These are phyloP conservation scores for Daucus carota DNA, from an alignment of 129 eudicot species.

Conservation along the genomic window DNA sequence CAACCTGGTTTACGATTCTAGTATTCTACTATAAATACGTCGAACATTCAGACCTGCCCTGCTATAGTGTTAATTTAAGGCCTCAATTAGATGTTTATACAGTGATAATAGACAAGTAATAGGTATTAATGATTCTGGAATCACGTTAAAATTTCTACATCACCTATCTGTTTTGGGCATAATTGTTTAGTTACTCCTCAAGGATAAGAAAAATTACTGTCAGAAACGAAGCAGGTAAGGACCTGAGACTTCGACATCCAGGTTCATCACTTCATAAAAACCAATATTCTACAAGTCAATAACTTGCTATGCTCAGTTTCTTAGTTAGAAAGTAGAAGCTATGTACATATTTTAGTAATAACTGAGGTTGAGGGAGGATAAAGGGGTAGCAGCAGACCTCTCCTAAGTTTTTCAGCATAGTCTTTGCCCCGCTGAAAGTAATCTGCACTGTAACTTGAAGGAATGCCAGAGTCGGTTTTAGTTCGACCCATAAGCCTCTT, in stretches of 20 bases:
- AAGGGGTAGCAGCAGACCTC: conserved; percentile 39
- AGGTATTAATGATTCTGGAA: background rate
- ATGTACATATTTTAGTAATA: background rate
- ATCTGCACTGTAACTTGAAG: conserved; percentile 90
- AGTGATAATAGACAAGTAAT: background rate
- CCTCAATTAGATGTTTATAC: background rate
- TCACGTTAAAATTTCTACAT: background rate
- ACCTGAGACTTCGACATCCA: background rate
- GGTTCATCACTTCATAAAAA: background rate
- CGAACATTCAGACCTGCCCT: background rate
- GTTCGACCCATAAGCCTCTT: conserved; percentile 76
- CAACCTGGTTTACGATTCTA: background rate
- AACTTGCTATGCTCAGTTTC: background rate
- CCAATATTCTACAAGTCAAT: conserved; percentile 1
- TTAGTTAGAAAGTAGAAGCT: background rate
- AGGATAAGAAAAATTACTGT: background rate
- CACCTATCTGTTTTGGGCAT: background rate
- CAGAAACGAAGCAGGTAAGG: background rate
- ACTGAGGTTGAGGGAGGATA: background rate
- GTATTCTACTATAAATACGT: background rate
- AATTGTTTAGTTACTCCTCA: background rate
- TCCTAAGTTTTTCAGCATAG: conserved; percentile 82
- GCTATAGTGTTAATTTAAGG: background rate
- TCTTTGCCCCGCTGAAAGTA: conserved; percentile 94
- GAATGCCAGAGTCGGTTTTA: conserved; percentile 61